A percentile compares a stretch with the other conserved stretches of the same genome.
Evolutionary conservation across 768 basidiomycete species (phyloP).

Genomic region (Kwoniella bestiolae): DNA sequence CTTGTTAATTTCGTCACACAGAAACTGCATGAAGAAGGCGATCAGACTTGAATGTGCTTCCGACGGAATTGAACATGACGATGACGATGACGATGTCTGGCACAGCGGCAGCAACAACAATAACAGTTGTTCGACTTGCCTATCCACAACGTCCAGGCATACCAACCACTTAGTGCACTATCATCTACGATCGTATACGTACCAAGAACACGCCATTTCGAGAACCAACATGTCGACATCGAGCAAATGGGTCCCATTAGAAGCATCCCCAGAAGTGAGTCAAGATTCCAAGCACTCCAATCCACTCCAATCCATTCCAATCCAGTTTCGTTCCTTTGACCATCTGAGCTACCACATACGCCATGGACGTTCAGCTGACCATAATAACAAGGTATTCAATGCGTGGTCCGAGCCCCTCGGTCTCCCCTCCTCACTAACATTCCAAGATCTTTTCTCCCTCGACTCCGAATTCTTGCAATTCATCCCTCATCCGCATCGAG

Average conservation of each 20-base stretch:
- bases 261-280: conserved; percentile 54
- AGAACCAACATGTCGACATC: conserved; percentile 26
- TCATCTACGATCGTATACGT: too few relatives aligned
- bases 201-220: not conserved
- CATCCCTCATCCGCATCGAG: conserved; percentile 76
- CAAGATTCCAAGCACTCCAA: too few relatives aligned
- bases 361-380: too few relatives aligned
- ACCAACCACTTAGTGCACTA: too few relatives aligned
- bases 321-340: too few relatives aligned
- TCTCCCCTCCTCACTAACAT: conserved; percentile 47
- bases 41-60: too few relatives aligned
- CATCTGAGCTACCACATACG: too few relatives aligned
- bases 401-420: conserved; percentile 53
- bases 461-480: conserved; percentile 68
- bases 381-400: conserved; percentile 56
- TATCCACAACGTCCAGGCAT: too few relatives aligned
- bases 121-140: too few relatives aligned
- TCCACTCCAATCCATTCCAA: too few relatives aligned
- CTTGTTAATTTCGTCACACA: too few relatives aligned
- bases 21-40: too few relatives aligned
- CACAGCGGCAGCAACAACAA: not conserved
- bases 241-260: conserved; percentile 55
- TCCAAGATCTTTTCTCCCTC: conserved; percentile 56
- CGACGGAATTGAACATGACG: not conserved
- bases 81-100: not conserved